phyloP scores from a whole-genome alignment of 2,329 filamentous ascomycete genomes.

The Mycosphaerelloides madeirae region DNA sequence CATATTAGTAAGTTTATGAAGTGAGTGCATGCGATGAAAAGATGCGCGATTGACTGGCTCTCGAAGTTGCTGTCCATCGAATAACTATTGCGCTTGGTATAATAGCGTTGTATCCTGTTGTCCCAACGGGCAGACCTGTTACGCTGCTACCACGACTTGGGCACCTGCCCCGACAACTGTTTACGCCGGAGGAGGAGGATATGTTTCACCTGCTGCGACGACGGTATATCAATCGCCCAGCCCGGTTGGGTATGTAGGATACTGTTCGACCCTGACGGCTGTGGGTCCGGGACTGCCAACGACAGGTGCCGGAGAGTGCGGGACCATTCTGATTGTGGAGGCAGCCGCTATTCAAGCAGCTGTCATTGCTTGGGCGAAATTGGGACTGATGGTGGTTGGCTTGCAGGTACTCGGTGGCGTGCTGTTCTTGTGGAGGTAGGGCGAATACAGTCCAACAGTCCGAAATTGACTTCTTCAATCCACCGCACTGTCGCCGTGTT shows the following conservation, averaged over 20 bases:
- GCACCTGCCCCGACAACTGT: slow-evolving; percentile 14
- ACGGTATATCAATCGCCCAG: slow-evolving; percentile 7
- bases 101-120: slow-evolving; percentile 33
- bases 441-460: neutral
- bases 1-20: slow-evolving; percentile 39
- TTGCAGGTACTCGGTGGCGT: slow-evolving; percentile 21
- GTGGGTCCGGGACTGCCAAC: slow-evolving; percentile 32
- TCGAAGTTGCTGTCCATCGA: slow-evolving; percentile 31
- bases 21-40: too few relatives aligned
- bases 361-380: slow-evolving; percentile 14
- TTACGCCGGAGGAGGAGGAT: slow-evolving; percentile 17
- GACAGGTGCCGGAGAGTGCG: slow-evolving; percentile 29
- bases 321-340: slow-evolving; percentile 33
- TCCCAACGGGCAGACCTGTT: slow-evolving; percentile 29
- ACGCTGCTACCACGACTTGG: slow-evolving; percentile 18
- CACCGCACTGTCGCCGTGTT: too few relatives aligned
- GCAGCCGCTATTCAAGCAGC: slow-evolving; percentile 14
- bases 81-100: slow-evolving; percentile 29
- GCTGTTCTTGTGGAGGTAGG: slow-evolving; percentile 15
- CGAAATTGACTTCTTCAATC: too few relatives aligned
- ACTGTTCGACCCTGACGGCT: slow-evolving; percentile 33
- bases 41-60: neutral
- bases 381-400: slow-evolving; percentile 16
- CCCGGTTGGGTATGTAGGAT: slow-evolving; percentile 22
- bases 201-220: slow-evolving; percentile 13